Base-by-base conservation (phyloP, 2,329 filamentous ascomycete species). In the Cladosporium sp. region DNA sequence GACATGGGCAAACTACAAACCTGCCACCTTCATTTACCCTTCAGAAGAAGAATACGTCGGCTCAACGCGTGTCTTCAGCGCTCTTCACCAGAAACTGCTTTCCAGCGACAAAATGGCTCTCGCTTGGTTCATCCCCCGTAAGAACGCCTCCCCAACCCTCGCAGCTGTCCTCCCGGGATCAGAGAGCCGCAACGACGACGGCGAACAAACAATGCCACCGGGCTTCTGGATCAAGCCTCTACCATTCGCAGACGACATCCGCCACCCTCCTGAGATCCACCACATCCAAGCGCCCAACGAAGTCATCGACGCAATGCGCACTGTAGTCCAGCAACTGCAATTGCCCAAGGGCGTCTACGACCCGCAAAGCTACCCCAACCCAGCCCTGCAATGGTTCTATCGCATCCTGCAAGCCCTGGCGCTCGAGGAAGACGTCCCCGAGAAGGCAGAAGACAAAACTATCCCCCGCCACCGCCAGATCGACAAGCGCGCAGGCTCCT, bases 381-480 rank as follows among this genome's bases (percentile, higher is more conserved):
- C 72, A 75, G 86, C 91, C 10, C 83, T 99, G 28, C 95, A 99
- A 79, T 99, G 94, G 93, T 95, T 98, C 80, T 99, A 98, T 82
- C 90, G 88, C 68, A 96, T 99, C 55, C 82, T 99, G 0, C 95
- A 99, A 79, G 90, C 92, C 7, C 85, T 97, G 66, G 95, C 95
- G 0, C 83, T 99, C 0, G 93, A 97, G 41, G 95, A 99, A 76
- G 93, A 97, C 71, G 81, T 96, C 1, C 93, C 93, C 0, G 89
- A 91, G 24, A 80, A 85, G 55, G 83, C 86, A 1, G 86, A 89
- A 59, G 95, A 99, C 75, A 89, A 90, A 70, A 98, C 95, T 0
- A 76, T 92, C 15, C 95, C 95, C 1, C 92, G 91, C 72, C 93
- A 90, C 78, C 90, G 87, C 71, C 92, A 96, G 71, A 98, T 99